Conservation (phyloP, 345 rosid genomes). For the Gossypium mustelinum region DNA sequence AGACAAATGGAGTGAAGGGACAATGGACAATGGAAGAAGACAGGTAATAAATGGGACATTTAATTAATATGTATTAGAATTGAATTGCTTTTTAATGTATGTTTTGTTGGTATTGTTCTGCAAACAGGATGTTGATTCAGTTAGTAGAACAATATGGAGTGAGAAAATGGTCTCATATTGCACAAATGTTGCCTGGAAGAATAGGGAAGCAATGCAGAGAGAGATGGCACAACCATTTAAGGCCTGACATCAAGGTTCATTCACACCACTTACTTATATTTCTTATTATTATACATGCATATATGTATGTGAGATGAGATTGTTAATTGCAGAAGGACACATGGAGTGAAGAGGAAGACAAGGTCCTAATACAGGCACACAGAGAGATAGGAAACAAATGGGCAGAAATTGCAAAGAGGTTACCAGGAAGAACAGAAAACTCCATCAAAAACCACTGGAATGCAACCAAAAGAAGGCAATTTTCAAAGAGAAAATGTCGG, state of each 20-base stretch:
- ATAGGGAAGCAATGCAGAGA: conserved; percentile 96
- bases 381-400: conserved; percentile 90
- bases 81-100: too few species aligned
- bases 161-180: conserved; percentile 83
- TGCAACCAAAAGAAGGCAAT: conserved; percentile 90
- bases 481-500: conserved; percentile 74
- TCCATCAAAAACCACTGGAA: conserved; percentile 99
- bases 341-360: conserved; percentile 95
- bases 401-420: conserved; percentile 93
- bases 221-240: conserved; percentile 95
- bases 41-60: conserved; percentile 38
- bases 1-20: conserved; percentile 66
- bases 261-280: not conserved
- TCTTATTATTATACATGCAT: not conserved
- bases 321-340: conserved; percentile 54
- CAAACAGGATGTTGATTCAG: conserved; percentile 46
- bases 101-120: too few species aligned
- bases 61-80: not conserved
- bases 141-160: conserved; percentile 65
- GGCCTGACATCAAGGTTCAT: conserved; percentile 83
- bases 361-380: conserved; percentile 65
- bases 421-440: conserved; percentile 95
- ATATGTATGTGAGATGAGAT: not conserved
- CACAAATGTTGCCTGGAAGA: conserved; percentile 74
- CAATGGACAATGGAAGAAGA: conserved; percentile 94